Conservation (phyloP, 2,329 filamentous ascomycete species). For the Lojkania enalia region DNA sequence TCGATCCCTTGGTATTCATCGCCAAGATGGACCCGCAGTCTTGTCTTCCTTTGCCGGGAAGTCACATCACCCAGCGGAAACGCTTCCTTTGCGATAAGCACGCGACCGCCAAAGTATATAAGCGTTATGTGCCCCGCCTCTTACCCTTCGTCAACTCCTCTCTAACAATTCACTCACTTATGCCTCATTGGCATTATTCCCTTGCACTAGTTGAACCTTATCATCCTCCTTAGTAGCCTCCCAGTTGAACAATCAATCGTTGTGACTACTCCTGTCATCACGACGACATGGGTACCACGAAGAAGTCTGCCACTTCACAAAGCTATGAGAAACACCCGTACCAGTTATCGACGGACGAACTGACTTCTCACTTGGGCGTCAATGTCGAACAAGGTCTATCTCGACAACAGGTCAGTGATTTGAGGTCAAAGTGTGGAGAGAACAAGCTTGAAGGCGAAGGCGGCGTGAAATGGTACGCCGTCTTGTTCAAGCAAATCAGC, state of each 20-base stretch:
- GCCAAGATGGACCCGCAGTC: neutral
- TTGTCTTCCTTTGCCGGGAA: neutral
- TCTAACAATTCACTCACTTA: neutral
- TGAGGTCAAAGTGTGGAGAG: conserved; percentile 20
- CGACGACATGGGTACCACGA: conserved; percentile 17
- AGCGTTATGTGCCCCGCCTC: neutral
- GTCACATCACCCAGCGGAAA: neutral
- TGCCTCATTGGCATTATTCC: conserved; percentile 11
- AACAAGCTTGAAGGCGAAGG: conserved; percentile 24
- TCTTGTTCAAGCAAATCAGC: conserved; percentile 41
- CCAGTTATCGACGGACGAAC: conserved; percentile 16
- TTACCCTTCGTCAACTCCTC: neutral
- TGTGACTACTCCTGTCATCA: neutral
- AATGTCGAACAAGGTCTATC: conserved; percentile 20
- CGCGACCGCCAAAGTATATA: conserved; percentile 3
- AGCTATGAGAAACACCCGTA: conserved; percentile 24
- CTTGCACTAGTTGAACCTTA: conserved; percentile 11
- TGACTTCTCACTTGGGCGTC: conserved; percentile 11
- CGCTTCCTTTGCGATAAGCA: neutral
- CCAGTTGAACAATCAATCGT: neutral
- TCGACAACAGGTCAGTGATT: conserved; percentile 12
- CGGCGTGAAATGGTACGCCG: conserved; percentile 22
- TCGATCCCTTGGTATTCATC: neutral
- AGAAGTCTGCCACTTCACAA: conserved; percentile 10
- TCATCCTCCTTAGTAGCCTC: conserved; percentile 10